phyloP scores from a whole-genome alignment of 2,329 filamentous ascomycete species.

The Pseudogymnoascus pannorum region DNA sequence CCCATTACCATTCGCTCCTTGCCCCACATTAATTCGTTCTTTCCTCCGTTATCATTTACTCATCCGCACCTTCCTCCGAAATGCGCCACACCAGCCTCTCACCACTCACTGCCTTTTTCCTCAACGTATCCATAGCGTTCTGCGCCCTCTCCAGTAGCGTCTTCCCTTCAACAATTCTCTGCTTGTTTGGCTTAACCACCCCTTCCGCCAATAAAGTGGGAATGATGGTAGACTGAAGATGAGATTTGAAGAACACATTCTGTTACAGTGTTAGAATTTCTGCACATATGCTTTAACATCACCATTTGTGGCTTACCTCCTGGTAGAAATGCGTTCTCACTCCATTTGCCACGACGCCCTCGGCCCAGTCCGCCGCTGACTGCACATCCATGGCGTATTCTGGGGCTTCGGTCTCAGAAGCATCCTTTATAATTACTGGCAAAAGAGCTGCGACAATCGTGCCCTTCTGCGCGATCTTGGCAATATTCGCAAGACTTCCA shows the following conservation, averaged over 20 bases:
- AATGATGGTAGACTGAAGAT: constrained; percentile 23
- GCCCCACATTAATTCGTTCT: neutral
- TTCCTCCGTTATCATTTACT: neutral
- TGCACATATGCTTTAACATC: neutral
- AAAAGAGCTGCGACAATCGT: constrained; percentile 51
- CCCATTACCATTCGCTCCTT: neutral
- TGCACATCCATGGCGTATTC: constrained; percentile 47
- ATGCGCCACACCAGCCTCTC: constrained; percentile 34
- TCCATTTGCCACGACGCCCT: constrained; percentile 45
- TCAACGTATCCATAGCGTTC: constrained; percentile 35
- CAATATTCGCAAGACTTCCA: constrained; percentile 42
- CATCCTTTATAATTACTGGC: constrained; percentile 50
- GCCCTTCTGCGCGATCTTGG: constrained; percentile 41
- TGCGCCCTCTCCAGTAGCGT: constrained; percentile 31
- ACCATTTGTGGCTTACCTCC: constrained; percentile 31
- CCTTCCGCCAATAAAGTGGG: constrained; percentile 29
- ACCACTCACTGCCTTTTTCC: constrained; percentile 37
- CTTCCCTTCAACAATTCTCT: constrained; percentile 34
- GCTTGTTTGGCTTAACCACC: constrained; percentile 35
- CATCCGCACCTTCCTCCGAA: constrained; percentile 5
- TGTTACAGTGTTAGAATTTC: constrained; percentile 23
- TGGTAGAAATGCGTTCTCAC: constrained; percentile 50
- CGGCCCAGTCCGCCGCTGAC: constrained; percentile 39
- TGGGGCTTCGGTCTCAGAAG: constrained; percentile 39
- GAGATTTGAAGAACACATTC: constrained; percentile 45